Percentiles rank a stretch among this genome's conserved stretches.
These are phyloP conservation scores for Myxozyma kluyveri DNA, from an alignment of 805 yeast genomes.

Conservation along the genomic window DNA sequence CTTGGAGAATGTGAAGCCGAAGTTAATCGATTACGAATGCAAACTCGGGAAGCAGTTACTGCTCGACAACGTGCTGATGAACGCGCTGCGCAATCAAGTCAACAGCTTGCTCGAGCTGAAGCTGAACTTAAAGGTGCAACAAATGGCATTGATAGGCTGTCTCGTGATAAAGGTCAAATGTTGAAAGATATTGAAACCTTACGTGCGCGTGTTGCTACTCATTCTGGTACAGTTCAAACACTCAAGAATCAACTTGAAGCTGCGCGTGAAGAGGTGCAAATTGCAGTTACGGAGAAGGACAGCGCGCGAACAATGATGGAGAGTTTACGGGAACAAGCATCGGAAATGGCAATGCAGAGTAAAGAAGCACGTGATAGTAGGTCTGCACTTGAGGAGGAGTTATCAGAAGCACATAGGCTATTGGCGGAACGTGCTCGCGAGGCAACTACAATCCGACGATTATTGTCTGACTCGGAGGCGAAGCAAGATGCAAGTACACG, in stretches of 20 bases:
- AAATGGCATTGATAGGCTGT: slow-evolving; percentile 29
- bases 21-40: slow-evolving; percentile 13
- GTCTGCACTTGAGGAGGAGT: slow-evolving; percentile 75
- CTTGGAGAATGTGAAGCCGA: slow-evolving; percentile 24
- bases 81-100: slow-evolving; percentile 33
- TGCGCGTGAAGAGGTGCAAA: slow-evolving; percentile 37
- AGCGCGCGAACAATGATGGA: slow-evolving; percentile 46
- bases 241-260: slow-evolving; percentile 46
- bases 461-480: slow-evolving; percentile 67
- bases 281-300: slow-evolving; percentile 38
- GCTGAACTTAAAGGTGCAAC: slow-evolving; percentile 12
- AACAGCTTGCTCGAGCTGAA: slow-evolving; percentile 31
- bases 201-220: slow-evolving; percentile 43
- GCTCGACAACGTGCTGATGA: slow-evolving; percentile 20
- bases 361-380: slow-evolving; percentile 60
- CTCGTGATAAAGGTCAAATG: slow-evolving; percentile 41
- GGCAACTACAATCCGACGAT: slow-evolving; percentile 64
- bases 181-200: slow-evolving; percentile 38
- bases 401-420: slow-evolving; percentile 68
- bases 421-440: slow-evolving; percentile 82
- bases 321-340: slow-evolving; percentile 61
- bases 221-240: slow-evolving; percentile 43
- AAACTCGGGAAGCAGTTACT: slow-evolving; percentile 21
- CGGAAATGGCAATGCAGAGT: slow-evolving; percentile 64
- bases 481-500: slow-evolving; percentile 49